Base-by-base conservation (phyloP, 2,329 filamentous ascomycete genomes). In the Pseudopyrenochaeta lycopersici region DNA sequence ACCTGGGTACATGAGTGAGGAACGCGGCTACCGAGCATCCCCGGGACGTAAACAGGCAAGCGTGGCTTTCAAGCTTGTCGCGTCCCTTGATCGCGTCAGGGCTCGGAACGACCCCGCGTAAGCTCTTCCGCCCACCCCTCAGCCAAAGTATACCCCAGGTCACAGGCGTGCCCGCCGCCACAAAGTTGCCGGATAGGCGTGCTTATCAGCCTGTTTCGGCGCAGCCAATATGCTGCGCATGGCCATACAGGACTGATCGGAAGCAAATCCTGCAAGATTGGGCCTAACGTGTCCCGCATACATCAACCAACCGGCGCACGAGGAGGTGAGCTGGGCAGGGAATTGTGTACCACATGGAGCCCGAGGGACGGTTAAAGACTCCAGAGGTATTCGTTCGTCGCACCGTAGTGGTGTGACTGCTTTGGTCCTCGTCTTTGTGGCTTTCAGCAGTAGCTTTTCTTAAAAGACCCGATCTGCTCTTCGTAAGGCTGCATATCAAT, bases 291-390 rank as follows among this genome's bases (percentile, higher is more conserved):
- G 56, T 56, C 44, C 55, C 57, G 57, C 46, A 40, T 43, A 33
- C 36, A 27, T 49, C 12, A 20, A 38, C 54, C 51, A 58, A 60
- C 54, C 54, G 51, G 51, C 42, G 51, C 33, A 27, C 32, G 23
- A 60, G 48, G 45, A 55, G 29, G 30, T 35, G 36, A 35, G 27
- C 29, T 35, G n/a, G 33, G n/a, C n/a, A 42, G 20, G 42, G 31
- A 36, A 27, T 23, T 27, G 23, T 33, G 17, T 40, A 29, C 18
- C 41, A 43, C 35, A 45, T 35, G 44, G 39, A 38, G 57, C 42
- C 64, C 60, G 60, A 66, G 60, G 52, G 51, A 60, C 65, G 67
- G 68, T 63, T 71, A 72, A 72, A 64, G 56, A 62, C 54, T 67
- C 39, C 62, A 70, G 67, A 60, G 39, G 31, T 44, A 36, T 27